A percentile compares a stretch with the other conserved stretches of the same genome.
These are phyloP conservation scores for Rauvolfia tetraphylla DNA, from an alignment of 257 asterid species.

Conservation along the genomic window DNA sequence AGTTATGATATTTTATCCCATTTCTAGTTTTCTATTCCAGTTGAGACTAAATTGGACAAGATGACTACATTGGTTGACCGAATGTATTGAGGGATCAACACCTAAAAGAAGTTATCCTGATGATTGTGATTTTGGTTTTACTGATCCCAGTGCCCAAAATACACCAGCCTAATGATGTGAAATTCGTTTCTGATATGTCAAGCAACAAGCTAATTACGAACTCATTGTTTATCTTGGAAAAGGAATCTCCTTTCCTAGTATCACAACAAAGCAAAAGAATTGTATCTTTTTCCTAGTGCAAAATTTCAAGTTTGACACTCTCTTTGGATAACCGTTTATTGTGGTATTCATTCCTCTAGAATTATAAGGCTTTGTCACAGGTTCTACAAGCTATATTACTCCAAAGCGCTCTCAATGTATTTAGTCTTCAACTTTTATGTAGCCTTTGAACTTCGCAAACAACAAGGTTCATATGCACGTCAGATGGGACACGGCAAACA, in stretches of 20 bases:
- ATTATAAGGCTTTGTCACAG: background rate
- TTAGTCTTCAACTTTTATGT: background rate
- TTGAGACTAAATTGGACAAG: too few species aligned
- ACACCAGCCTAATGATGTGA: too few species aligned
- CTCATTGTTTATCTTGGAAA: background rate
- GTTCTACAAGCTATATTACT: background rate
- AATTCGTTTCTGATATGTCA: background rate
- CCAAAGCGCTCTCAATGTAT: background rate
- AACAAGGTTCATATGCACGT: background rate
- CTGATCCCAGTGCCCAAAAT: background rate
- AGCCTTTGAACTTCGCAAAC: background rate
- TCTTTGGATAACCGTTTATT: background rate
- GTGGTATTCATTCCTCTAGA: background rate
- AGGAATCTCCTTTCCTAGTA: background rate
- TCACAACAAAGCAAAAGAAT: background rate
- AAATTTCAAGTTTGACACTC: background rate
- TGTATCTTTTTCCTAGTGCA: background rate
- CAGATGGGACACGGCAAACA: background rate
- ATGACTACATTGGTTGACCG: background rate
- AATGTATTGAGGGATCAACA: background rate
- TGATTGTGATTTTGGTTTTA: background rate
- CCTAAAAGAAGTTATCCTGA: background rate
- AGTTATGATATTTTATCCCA: too few species aligned
- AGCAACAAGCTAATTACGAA: background rate
- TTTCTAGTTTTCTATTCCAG: too few species aligned